Base-by-base conservation (phyloP, 495 filamentous ascomycete species). In the Copromyces sp. region DNA sequence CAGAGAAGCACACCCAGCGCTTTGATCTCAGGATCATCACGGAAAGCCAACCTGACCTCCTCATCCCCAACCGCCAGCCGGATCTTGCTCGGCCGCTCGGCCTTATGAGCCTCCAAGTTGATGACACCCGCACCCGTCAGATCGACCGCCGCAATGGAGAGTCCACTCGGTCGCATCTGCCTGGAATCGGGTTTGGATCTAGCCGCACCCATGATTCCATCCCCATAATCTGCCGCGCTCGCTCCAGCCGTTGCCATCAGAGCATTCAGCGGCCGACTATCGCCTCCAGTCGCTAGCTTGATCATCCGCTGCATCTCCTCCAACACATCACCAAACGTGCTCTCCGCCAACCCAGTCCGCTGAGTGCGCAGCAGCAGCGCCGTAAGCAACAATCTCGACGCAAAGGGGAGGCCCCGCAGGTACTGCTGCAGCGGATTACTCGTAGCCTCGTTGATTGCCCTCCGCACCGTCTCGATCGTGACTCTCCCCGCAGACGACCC, bases 401-500 rank as follows among this genome's bases (percentile, higher is more conserved):
- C 85, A 39, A 97, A 87, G 3, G 96, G 92, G 16, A 97, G 88
- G 14, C 88, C 85, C 61, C 93, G 90, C 37, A 99, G 87, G 72
- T 92, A 94, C 79, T 92, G 91, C 78, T 98, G 95, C 53, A 99
- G 83, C 1, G 96, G 95, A 73, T 91, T 97, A 2, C 91, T 93
- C 1, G 95, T 98, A 1, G 94, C 94, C 83, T 99, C 96, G 77
- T 91, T 90, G 80, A 99, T 98, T 20, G 95, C 95, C 79, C 92
- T 88, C 76, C 97, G 97, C 76, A 99, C 90, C 2, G 93, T 97
- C 41, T 92, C 89, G 76, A 98, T 98, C 0, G 94, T 98, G 40
- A 98, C 95, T 39, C 88, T 80, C 73, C 92, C 84, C 1, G 79
- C 70, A 1, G 75, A 71, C 16, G 75, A 71, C 12, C 73, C 71